Evolutionary conservation across 345 rosid species (phyloP).

Genomic region (Citrus glauca): DNA sequence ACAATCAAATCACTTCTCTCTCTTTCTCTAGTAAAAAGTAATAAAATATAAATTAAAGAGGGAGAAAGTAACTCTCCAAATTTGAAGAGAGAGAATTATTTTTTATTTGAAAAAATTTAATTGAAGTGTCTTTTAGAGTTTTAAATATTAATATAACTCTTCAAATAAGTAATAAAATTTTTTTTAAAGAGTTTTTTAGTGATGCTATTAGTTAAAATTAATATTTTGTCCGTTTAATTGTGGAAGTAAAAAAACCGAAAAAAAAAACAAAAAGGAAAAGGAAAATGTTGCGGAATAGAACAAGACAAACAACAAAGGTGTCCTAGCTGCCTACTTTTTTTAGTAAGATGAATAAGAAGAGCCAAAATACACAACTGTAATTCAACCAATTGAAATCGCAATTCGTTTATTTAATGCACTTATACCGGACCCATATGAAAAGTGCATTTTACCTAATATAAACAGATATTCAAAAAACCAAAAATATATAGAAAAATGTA

Average conservation of each 20-base stretch:
- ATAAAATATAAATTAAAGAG: too few species aligned
- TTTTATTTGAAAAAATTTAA: too few species aligned
- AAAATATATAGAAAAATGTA: neutral
- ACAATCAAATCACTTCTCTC: too few species aligned
- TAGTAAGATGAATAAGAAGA: neutral
- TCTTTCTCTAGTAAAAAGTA: too few species aligned
- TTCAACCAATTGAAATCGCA: neutral
- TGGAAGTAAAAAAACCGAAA: neutral
- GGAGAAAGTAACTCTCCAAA: too few species aligned
- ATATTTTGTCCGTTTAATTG: neutral
- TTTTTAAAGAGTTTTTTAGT: rapidly evolving
- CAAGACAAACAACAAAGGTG: neutral
- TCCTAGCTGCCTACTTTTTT: too few species aligned
- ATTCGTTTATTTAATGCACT: neutral
- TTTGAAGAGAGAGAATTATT: too few species aligned
- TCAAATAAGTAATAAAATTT: too few species aligned
- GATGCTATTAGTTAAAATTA: too few species aligned
- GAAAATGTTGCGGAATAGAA: neutral
- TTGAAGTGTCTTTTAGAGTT: too few species aligned
- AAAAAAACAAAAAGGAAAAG: neutral
- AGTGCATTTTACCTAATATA: neutral
- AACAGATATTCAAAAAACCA: neutral
- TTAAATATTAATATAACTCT: too few species aligned
- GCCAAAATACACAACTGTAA: neutral
- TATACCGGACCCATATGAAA: neutral